Conservation (phyloP, 2,329 filamentous ascomycete genomes). For the Penicillium capsulatum region DNA sequence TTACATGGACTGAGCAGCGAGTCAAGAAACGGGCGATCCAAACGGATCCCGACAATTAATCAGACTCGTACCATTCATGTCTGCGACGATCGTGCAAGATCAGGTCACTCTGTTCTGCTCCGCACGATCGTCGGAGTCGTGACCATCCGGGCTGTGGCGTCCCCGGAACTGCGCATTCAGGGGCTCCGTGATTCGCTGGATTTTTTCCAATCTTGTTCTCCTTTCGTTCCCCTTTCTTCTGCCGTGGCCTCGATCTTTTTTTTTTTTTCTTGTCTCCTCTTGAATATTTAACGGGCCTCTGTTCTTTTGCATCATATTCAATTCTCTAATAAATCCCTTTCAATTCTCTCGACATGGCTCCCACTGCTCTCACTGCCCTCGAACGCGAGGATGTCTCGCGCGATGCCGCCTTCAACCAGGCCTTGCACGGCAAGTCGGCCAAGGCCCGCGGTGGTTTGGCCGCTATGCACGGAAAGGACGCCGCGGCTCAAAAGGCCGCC, state of each 20-base stretch:
- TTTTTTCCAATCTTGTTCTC: constrained; percentile 19
- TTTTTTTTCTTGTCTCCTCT: constrained; percentile 10
- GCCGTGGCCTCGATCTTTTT: constrained; percentile 1
- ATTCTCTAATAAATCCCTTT: constrained; percentile 19
- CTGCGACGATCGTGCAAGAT: too few species aligned
- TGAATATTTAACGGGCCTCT: constrained; percentile 8
- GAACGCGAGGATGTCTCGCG: constrained; percentile 78
- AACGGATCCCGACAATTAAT: too few species aligned
- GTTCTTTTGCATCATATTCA: constrained; percentile 9
- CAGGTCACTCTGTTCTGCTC: constrained; percentile 20
- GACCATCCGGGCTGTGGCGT: too few species aligned
- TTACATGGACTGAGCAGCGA: too few species aligned
- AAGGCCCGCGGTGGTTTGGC: constrained; percentile 67
- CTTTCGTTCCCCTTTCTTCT: constrained; percentile 8
- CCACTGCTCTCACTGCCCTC: constrained; percentile 54
- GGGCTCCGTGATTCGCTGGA: constrained; percentile 18
- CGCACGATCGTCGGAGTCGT: background rate
- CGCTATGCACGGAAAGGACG: constrained; percentile 82
- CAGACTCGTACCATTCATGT: too few species aligned
- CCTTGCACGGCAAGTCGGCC: constrained; percentile 72
- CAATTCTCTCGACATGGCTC: constrained; percentile 46
- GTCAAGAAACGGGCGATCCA: too few species aligned
- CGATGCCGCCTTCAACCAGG: constrained; percentile 88
- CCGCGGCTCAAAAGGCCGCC: constrained; percentile 71
- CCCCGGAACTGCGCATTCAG: constrained; percentile 8